Base-by-base conservation (phyloP, 129 eudicot genomes). In the Tanacetum coccineum region DNA sequence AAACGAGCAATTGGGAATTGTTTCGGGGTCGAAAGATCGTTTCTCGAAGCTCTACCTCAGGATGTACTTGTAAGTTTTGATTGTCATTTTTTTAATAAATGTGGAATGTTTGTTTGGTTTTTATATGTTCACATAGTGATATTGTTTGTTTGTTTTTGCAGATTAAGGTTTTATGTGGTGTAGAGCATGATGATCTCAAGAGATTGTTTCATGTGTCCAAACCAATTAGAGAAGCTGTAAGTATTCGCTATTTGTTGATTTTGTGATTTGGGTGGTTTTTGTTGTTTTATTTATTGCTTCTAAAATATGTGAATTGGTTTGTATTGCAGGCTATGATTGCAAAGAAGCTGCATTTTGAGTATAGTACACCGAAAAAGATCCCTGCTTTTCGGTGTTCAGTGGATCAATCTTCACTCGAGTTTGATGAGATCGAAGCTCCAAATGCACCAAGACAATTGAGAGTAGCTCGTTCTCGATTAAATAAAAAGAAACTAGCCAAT, bases 91-190 rank as follows among this genome's bases (percentile, higher is more conserved):
- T n/a, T n/a, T n/a, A n/a, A n/a, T n/a, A n/a, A n/a, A n/a, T n/a
- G n/a, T n/a, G n/a, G n/a, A n/a, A n/a, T n/a, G n/a, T n/a, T n/a
- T n/a, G n/a, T n/a, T n/a, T n/a, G n/a, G n/a, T n/a, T n/a, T n/a
- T n/a, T n/a, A n/a, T n/a, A 20, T 62, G 62, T 4, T 4, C 62
- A 32, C 21, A 13, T 60, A 42, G 39, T 73, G 62, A 55, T 19
- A 64, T 64, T 70, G 21, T 66, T 80, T 76, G 26, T 66, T 28
- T 51, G 48, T 58, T 67, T 9, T 49, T 62, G 46, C 96, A 94
- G 99, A 80, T 94, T 76, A 89, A 78, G 80, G 82, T 94, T 26
- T 45, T 94, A 45, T 94, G 95, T 78, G 96, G 99, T 36, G 99
- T 94, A 9, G 90, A 87, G 3, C 99, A 94, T 68, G 95, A 87